Conservation (phyloP, 257 asterid genomes). For the Dorcoceras hygrometricum region DNA sequence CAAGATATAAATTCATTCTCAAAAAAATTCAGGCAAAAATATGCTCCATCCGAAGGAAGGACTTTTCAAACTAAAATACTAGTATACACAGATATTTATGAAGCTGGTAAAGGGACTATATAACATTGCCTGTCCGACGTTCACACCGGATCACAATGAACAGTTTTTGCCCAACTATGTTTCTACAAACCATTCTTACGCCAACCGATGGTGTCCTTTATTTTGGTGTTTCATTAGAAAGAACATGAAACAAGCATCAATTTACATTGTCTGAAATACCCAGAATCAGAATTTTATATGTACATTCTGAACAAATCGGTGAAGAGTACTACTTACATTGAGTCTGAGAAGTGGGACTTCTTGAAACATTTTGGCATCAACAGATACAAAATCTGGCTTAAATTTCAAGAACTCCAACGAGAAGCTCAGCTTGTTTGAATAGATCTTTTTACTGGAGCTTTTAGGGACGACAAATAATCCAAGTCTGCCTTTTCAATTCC, state of each 20-base stretch:
- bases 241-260: neutral
- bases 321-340: neutral
- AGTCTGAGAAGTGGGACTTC: neutral
- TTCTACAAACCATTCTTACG: neutral
- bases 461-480: slow-evolving; percentile 51
- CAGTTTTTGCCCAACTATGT: neutral
- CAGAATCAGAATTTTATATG: slow-evolving; percentile 1
- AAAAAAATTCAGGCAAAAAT: no score
- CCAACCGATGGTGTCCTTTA: neutral
- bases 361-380: neutral
- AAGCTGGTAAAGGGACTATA: no score
- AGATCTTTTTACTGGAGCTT: slow-evolving; percentile 67
- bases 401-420: neutral
- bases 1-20: no score
- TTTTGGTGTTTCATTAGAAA: neutral
- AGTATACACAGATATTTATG: no score
- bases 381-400: neutral
- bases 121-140: neutral
- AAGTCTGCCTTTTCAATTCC: slow-evolving; percentile 64
- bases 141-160: neutral
- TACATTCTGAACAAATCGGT: slow-evolving; percentile 15
- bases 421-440: slow-evolving; percentile 27
- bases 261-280: neutral
- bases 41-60: no score
- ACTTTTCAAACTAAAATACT: no score